Base-by-base conservation (phyloP, 441 rosid genomes). In the Populus trichocarpa region DNA sequence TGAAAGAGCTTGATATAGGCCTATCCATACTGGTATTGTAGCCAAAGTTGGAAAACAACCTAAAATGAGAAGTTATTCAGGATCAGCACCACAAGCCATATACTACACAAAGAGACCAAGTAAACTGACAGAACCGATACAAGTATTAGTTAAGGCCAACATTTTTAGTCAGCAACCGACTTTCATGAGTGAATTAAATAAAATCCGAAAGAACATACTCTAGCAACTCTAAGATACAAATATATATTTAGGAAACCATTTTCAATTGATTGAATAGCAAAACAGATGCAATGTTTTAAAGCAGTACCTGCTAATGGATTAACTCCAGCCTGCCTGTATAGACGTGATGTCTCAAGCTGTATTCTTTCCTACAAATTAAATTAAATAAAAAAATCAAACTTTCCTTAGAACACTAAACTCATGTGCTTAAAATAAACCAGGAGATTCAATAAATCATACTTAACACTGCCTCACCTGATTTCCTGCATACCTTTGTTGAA, bases 1-100 rank as follows among this genome's bases (percentile, higher is more conserved):
- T 53, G 99, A 96, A 78, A 96, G 97, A 86, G 99, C 99, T 89
- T 93, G 99, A 85, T 96, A 96, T 67, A 96, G 87, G 80, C 99
- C 99, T 68, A 96, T 93, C 97, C 97, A 96, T 73, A 96, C 99
- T 42, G 98, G 98, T 85, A 95, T 95, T 10, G 97, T 95, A 8
- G 93, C 98, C 87, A 93, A 84, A 65, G 99, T 96, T 72, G 99
- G 99, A 42, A 93, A 82, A 85, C 97, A 96, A 77, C 99, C 98
- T 96, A 78, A 32, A 82, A 81, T 40, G 76, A 79, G 53, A 76
- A 35, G 30, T 66, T 71, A 69, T 75, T 40, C 71, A 61, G 72
- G 72, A 78, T 81, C 66, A 78, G 63, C 73, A 75, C 75, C 67
- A 36, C 9, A 74, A 77, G 38, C 70, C 74, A 71, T 9, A 66